Evolutionary conservation across 78 protist species (phyloP).

Genomic region (Diacronema lutheri): DNA sequence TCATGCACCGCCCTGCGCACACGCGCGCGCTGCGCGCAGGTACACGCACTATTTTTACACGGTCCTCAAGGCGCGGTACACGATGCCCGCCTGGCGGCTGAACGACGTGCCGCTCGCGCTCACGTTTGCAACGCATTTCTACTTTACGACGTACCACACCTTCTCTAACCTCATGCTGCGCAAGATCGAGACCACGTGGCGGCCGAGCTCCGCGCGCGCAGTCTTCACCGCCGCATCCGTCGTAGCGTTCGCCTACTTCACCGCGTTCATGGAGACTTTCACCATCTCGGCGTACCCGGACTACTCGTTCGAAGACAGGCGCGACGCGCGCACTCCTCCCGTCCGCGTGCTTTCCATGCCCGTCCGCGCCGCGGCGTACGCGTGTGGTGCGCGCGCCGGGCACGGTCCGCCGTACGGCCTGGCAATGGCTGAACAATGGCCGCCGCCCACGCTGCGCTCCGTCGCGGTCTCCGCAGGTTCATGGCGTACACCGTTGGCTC

Average conservation of each 20-base stretch:
- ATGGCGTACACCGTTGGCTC: constrained; percentile 16
- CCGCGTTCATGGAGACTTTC: constrained; percentile 14
- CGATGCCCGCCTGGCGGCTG: constrained; percentile 22
- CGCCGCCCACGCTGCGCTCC: too few species aligned
- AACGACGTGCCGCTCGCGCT: constrained; percentile 10
- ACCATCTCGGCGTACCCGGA: not conserved
- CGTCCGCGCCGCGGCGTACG: too few species aligned
- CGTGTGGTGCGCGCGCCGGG: too few species aligned
- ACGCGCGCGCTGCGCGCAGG: too few species aligned
- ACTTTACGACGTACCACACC: not conserved
- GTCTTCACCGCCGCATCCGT: too few species aligned
- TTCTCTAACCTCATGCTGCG: not conserved
- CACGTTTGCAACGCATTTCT: not conserved
- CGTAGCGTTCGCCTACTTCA: not conserved
- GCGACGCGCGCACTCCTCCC: too few species aligned
- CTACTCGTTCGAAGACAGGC: not conserved
- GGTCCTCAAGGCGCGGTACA: constrained; percentile 14
- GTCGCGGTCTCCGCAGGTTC: too few species aligned
- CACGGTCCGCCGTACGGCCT: too few species aligned
- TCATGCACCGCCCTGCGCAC: too few species aligned
- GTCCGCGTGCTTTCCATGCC: too few species aligned
- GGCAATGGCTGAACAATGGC: too few species aligned
- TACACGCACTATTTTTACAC: constrained; percentile 22
- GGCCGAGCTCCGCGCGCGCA: too few species aligned
- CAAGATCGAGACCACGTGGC: not conserved